These are phyloP conservation scores for Canariomyces notabilis DNA, from an alignment of 2,329 filamentous ascomycete genomes.

Conservation along the genomic window DNA sequence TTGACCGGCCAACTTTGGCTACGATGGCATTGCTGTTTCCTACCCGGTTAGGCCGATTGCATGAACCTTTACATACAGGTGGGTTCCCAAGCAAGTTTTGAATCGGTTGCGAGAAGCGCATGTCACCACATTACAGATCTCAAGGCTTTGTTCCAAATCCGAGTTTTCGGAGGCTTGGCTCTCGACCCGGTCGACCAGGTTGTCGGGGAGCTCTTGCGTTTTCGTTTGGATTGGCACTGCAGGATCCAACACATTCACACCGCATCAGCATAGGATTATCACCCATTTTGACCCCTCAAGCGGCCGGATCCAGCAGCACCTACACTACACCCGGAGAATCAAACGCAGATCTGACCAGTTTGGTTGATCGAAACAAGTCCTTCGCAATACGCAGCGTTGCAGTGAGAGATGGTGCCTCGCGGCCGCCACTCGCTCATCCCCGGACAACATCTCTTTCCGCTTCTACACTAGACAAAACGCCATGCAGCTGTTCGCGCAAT, in stretches of 20 bases:
- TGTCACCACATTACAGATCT: too few species aligned
- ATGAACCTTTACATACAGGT: neutral
- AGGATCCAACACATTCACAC: neutral
- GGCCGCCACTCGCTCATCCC: too few species aligned
- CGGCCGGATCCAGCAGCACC: neutral
- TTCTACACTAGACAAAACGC: too few species aligned
- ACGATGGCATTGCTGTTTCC: neutral
- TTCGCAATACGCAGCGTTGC: too few species aligned
- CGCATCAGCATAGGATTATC: constrained; percentile 3
- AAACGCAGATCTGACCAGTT: constrained; percentile 17
- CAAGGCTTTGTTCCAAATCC: neutral
- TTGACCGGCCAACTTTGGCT: neutral
- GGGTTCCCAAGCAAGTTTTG: neutral
- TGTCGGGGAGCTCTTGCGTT: too few species aligned
- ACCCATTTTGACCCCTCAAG: constrained; percentile 9
- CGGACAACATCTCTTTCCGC: too few species aligned
- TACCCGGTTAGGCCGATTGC: neutral
- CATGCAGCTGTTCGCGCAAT: too few species aligned
- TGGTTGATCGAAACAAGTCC: constrained; percentile 10
- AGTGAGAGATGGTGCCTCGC: too few species aligned
- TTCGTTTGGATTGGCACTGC: neutral
- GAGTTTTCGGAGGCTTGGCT: neutral
- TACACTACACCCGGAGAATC: constrained; percentile 6
- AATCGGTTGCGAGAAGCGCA: too few species aligned
- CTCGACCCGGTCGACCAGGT: too few species aligned